Evolutionary conservation across 2,329 filamentous ascomycete species (phyloP).

Genomic region (Chrysoporthe cubensis): DNA sequence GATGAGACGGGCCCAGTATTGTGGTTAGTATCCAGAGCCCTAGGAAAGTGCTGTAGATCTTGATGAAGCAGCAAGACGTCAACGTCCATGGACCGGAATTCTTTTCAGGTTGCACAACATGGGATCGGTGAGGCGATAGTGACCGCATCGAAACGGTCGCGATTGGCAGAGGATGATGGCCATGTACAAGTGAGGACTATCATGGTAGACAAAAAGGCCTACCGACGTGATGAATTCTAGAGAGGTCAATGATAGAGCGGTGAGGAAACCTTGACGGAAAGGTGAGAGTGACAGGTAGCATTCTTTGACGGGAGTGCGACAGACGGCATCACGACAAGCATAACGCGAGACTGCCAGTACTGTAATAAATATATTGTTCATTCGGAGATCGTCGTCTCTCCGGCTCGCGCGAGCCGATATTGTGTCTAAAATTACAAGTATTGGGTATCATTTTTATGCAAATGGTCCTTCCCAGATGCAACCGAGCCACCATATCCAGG

Average conservation of each 20-base stretch:
- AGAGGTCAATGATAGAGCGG: no score
- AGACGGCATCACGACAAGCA: no score
- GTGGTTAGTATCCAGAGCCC: not conserved
- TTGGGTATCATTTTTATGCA: conserved; percentile 13
- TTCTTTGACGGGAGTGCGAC: no score
- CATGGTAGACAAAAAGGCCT: no score
- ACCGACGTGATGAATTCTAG: no score
- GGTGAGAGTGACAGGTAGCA: no score
- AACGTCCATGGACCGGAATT: no score
- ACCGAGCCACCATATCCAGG: not conserved
- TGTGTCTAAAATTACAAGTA: conserved; percentile 6
- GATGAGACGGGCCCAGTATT: not conserved
- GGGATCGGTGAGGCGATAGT: not conserved
- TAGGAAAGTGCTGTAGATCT: not conserved
- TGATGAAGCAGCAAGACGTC: not conserved
- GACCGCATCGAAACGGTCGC: not conserved
- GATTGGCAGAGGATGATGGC: not conserved
- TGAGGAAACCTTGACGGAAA: no score
- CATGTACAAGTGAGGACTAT: no score
- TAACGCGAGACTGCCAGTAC: not conserved
- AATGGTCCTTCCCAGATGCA: conserved; percentile 10
- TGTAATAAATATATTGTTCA: not conserved
- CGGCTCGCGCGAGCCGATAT: conserved; percentile 2
- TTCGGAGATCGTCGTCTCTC: not conserved
- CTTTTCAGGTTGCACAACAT: not conserved